Evolutionary conservation across 1,139 yeast genomes (phyloP).

Genomic region (Saccharomyces hybrid): DNA sequence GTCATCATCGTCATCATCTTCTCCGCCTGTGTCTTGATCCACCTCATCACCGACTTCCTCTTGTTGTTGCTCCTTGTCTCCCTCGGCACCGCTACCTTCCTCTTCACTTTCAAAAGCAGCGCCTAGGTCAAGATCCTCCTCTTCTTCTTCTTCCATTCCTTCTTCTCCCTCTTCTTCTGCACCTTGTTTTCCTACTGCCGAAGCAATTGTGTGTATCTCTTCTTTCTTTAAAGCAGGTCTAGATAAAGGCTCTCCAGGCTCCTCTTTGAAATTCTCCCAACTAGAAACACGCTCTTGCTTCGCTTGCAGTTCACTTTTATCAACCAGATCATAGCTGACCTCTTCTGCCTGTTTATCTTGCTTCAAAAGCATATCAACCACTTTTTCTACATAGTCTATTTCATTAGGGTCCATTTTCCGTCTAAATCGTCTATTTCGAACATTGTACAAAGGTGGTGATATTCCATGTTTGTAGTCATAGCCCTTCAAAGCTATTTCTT

Average conservation of each 20-base stretch:
- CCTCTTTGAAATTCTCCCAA: constrained; percentile 9
- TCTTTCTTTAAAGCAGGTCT: constrained; percentile 7
- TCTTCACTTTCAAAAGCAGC: constrained; percentile 34
- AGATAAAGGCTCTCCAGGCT: constrained; percentile 4
- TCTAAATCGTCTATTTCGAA: constrained; percentile 47
- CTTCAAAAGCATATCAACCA: constrained; percentile 67
- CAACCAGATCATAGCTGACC: constrained; percentile 68
- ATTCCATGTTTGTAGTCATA: constrained; percentile 70
- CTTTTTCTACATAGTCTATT: constrained; percentile 61
- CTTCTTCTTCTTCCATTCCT: constrained; percentile 28
- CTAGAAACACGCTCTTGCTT: constrained; percentile 1
- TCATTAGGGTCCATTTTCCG: constrained; percentile 44
- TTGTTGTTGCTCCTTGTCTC: constrained; percentile 14
- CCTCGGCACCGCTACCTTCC: constrained; percentile 24
- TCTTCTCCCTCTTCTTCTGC: constrained; percentile 29
- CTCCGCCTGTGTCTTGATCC: constrained; percentile 35
- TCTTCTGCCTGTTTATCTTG: constrained; percentile 82
- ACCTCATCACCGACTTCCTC: constrained; percentile 24
- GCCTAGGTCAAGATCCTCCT: constrained; percentile 35
- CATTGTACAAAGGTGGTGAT: constrained; percentile 63
- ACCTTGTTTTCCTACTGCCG: constrained; percentile 12
- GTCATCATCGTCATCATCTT: constrained; percentile 39
- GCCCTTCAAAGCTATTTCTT: constrained; percentile 38
- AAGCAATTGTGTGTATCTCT: neutral
- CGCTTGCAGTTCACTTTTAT: constrained; percentile 31